Evolutionary conservation across 2,329 filamentous ascomycete genomes (phyloP).

Genomic region (Pseudocercospora macadamiae): DNA sequence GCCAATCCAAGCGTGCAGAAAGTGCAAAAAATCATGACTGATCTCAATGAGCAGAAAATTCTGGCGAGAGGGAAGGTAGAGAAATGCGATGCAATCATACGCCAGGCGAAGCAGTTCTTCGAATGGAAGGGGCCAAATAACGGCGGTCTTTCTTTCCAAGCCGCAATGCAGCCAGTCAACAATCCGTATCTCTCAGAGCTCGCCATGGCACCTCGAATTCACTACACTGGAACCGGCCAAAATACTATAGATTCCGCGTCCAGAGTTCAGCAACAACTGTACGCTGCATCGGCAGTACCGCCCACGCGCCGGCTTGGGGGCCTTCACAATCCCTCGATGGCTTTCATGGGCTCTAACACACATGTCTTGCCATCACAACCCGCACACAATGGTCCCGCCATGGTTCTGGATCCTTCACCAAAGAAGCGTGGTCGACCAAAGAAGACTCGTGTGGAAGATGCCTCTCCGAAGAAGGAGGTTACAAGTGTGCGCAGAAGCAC

Average conservation of each 20-base stretch:
- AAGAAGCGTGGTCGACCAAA: slow-evolving; percentile 12
- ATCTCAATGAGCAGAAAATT: neutral
- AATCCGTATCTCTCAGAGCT: no score
- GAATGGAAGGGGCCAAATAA: neutral
- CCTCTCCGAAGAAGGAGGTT: slow-evolving; percentile 6
- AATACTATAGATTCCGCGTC: no score
- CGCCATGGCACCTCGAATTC: no score
- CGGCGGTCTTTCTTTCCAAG: no score
- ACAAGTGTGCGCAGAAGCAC: slow-evolving; percentile 22
- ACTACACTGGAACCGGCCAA: no score
- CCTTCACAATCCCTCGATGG: neutral
- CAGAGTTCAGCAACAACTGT: no score
- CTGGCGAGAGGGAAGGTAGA: neutral
- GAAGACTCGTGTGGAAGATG: slow-evolving; percentile 7
- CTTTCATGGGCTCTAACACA: no score
- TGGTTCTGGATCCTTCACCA: neutral
- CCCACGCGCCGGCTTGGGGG: neutral
- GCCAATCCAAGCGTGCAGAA: neutral
- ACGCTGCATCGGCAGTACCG: neutral
- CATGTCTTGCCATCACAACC: no score
- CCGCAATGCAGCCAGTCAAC: no score
- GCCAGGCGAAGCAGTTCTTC: neutral
- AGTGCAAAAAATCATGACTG: neutral
- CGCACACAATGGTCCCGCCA: no score
- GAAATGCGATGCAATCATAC: slow-evolving; percentile 1